Evolutionary conservation across 2,329 filamentous ascomycete species (phyloP), one percentile per base, ranked within the genome.

Genomic region (Orbilia blumenaviensis): DNA sequence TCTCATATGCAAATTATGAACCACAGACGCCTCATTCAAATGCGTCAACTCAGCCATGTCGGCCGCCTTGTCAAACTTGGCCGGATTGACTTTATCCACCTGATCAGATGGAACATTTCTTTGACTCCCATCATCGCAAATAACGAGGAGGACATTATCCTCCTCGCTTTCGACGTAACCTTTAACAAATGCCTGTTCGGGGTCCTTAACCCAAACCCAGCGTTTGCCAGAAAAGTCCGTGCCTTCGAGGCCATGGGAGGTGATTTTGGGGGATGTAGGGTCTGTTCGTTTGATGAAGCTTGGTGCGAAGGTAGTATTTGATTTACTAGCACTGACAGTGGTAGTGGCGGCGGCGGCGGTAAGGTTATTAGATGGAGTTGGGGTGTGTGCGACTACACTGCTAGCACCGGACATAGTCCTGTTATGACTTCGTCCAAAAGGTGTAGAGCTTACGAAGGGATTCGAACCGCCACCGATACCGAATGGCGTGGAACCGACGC

Each of bases 21-120:
- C 94, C 61, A 99, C 95, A 0, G 95, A 98, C 21, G 94, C 92
- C 84, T 99, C 95, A 84, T 99, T 99, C 78, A 99, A 86, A 83
- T 99, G 95, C 4, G 95, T 99, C 81, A 99, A 87, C 83, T 99
- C 95, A 23, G 96, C 95, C 95, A 99, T 99, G 83, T 99, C 96
- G 84, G 96, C 93, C 78, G 94, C 94, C 84, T 97, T 99, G 87
- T 99, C 95, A 84, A 99, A 99, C 83, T 99, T 99, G 81, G 94
- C 94, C 52, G 95, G 95, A 84, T 99, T 99, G 85, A 99, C 96
- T 84, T 97, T 98, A 86, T 99, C 96, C 79, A 97, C 93, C 80
- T 89, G 91, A 80, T 98, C 94, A 61, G 88, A 85, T 79, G 94
- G 90, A 60, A 95, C 90, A 81, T 96, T 92, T 79, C 93, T 90